These are phyloP conservation scores for Lachnellula hyalina DNA, from an alignment of 2,329 filamentous ascomycete genomes.

Conservation along the genomic window DNA sequence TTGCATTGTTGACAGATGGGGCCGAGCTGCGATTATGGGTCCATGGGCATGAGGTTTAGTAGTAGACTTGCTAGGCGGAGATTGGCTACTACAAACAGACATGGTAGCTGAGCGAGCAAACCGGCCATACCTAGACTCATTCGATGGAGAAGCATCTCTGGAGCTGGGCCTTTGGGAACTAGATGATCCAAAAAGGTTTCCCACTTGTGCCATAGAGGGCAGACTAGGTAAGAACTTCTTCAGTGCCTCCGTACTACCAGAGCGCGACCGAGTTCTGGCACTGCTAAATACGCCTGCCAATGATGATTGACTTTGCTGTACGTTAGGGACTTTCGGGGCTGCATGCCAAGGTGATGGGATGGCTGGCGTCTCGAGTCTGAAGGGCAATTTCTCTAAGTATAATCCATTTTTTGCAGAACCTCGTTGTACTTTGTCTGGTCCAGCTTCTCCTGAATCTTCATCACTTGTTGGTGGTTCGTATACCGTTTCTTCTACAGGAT, in stretches of 20 bases:
- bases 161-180: slow-evolving; percentile 12
- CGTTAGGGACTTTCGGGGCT: slow-evolving; percentile 36
- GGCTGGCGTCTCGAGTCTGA: slow-evolving; percentile 20
- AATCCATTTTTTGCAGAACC: slow-evolving; percentile 23
- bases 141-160: neutral
- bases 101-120: slow-evolving; percentile 8
- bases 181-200: slow-evolving; percentile 27
- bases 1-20: slow-evolving; percentile 4
- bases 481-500: neutral
- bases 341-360: slow-evolving; percentile 37
- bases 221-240: slow-evolving; percentile 47
- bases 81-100: slow-evolving; percentile 1
- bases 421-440: slow-evolving; percentile 13
- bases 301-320: slow-evolving; percentile 32
- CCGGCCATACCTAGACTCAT: neutral
- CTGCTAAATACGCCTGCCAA: slow-evolving; percentile 44
- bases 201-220: slow-evolving; percentile 39
- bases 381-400: slow-evolving; percentile 20
- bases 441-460: neutral
- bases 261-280: slow-evolving; percentile 44
- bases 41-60: slow-evolving; percentile 8
- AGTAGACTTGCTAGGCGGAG: slow-evolving; percentile 2
- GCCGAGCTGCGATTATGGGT: slow-evolving; percentile 10
- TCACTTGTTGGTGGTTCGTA: neutral
- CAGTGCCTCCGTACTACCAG: slow-evolving; percentile 51